phyloP scores from a whole-genome alignment of 225 moss, liverwort and hornwort genomes.

The Straminergon stramineum region DNA sequence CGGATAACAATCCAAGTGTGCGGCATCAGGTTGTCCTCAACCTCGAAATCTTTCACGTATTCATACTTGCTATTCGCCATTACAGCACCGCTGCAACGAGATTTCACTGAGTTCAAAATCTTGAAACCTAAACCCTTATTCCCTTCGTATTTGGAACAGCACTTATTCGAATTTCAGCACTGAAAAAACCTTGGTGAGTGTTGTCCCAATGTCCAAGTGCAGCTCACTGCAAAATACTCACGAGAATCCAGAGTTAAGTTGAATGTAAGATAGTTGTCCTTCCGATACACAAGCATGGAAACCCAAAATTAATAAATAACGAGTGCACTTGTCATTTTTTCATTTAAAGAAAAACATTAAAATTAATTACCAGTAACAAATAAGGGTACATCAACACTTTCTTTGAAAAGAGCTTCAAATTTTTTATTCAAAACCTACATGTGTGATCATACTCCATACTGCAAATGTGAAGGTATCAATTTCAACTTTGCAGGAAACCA shows the following conservation, averaged over 20 bases:
- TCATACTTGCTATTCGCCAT: conserved; percentile 98
- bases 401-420: no score
- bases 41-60: conserved; percentile 83
- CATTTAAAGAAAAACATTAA: no score
- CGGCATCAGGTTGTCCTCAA: conserved; percentile 48
- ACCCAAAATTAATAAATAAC: no score
- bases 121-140: neutral
- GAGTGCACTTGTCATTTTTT: no score
- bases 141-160: neutral
- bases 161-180: neutral
- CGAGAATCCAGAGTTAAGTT: neutral
- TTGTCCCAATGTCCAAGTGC: neutral
- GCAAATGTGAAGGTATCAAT: no score
- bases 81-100: neutral
- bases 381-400: no score
- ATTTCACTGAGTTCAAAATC: neutral
- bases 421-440: no score
- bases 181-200: neutral
- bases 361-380: no score
- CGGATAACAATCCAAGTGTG: conserved; percentile 86
- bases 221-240: neutral
- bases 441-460: no score
- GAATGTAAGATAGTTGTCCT: neutral
- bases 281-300: no score
- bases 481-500: no score